Evolutionary conservation across 495 filamentous ascomycete species (phyloP), one percentile per base, ranked within the genome.

Genomic region (Cenococcum geophilum): DNA sequence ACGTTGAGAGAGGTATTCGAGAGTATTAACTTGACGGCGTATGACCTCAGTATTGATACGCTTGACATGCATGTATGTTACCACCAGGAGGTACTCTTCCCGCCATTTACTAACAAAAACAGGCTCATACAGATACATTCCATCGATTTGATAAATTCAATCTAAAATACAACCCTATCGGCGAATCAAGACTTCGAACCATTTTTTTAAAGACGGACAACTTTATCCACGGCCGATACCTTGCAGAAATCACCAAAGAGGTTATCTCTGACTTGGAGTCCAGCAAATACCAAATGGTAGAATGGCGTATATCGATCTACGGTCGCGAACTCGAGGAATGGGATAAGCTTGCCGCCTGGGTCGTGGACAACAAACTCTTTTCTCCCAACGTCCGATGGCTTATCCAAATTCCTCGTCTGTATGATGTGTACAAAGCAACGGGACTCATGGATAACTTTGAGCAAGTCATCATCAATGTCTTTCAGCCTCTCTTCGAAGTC

Each of bases 81-180:
- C 0, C 32, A 16, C 35, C 36, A 27, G 21, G 35, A n/a, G 25
- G 1, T 10, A 14, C 25, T 42, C 16, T 34, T 16, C 32, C 43
- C n/a, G 34, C 23, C 4, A 20, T 36, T 37, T 42, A 32, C 43
- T 58, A 35, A 58, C 27, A n/a, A 11, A 4, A 0, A 9, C 67
- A 92, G 88, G 92, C 93, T 35, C 93, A 98, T 69, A 97, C 89
- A 2, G 93, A 98, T 74, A 93, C 91, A 3, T 98, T 98, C 76
- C 93, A 98, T 72, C 89, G 93, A 0, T 98, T 98, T 71, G 93
- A 98, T 76, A 98, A 98, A 73, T 98, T 98, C 80, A 98, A 98
- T 69, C 79, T 98, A 23, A 98, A 98, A 71, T 98, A 98, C 70
- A 98, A 98, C 68, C 93, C 93, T 1, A 87, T 98, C 42, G 93